Conservation (phyloP, 306 rosid species). For the Vicia faba region DNA sequence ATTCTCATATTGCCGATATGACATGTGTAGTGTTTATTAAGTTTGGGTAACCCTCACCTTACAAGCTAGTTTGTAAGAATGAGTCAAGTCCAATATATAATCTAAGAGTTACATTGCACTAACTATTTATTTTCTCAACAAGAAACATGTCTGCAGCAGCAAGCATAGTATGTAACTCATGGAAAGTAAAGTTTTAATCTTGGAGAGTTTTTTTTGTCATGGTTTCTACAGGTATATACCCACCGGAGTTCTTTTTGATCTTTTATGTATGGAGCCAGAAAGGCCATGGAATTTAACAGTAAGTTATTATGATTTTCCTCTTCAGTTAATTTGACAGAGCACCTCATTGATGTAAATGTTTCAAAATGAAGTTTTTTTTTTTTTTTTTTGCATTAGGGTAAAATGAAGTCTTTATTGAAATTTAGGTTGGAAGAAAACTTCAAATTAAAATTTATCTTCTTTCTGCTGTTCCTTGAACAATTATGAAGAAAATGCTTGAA, state of each 20-base stretch:
- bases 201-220: conserved; percentile 7
- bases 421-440: neutral
- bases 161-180: neutral
- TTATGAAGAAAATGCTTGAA: conserved; percentile 22
- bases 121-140: neutral
- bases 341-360: neutral
- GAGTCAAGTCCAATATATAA: too few relatives aligned
- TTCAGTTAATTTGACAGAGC: conserved; percentile 10
- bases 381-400: neutral
- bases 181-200: conserved; percentile 3
- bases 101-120: neutral
- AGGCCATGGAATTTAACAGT: conserved; percentile 96
- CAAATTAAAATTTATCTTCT: conserved; percentile 12
- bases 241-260: conserved; percentile 97
- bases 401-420: conserved; percentile 17
- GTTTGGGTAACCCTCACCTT: too few relatives aligned
- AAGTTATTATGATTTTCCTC: conserved; percentile 21
- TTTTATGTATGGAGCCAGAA: conserved; percentile 81
- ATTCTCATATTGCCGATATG: too few relatives aligned
- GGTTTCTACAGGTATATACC: conserved; percentile 74
- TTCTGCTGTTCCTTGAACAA: conserved; percentile 15
- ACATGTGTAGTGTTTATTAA: too few relatives aligned
- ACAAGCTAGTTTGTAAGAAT: too few relatives aligned
- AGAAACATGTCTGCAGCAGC: conserved; percentile 1
- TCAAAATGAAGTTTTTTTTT: neutral